Evolutionary conservation across 2,329 filamentous ascomycete species (phyloP).

Genomic region (Cercospora janseana): DNA sequence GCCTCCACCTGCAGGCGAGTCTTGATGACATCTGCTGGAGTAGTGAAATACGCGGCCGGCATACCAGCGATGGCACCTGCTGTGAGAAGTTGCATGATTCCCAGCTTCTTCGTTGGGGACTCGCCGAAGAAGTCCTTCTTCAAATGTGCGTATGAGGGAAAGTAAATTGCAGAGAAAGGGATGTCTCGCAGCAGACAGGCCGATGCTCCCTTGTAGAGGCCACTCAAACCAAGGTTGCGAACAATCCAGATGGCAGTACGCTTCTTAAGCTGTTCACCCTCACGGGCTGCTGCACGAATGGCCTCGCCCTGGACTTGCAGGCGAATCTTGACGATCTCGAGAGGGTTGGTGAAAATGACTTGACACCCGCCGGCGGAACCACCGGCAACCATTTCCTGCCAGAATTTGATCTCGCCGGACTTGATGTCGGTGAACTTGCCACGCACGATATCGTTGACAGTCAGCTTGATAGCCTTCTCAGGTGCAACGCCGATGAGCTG

Average conservation of each 20-base stretch:
- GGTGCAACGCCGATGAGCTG: slow-evolving; percentile 98
- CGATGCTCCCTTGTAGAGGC: slow-evolving; percentile 93
- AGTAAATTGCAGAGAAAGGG: slow-evolving; percentile 98
- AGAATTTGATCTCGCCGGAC: slow-evolving; percentile 67
- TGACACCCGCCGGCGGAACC: slow-evolving; percentile 88
- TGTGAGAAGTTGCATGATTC: slow-evolving; percentile 84
- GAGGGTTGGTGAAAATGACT: slow-evolving; percentile 96
- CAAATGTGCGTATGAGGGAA: slow-evolving; percentile 91
- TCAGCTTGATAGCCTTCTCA: slow-evolving; percentile 98
- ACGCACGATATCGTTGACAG: slow-evolving; percentile 91
- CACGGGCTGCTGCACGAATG: slow-evolving; percentile 68
- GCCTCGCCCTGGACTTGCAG: slow-evolving; percentile 97
- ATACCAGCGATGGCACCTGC: slow-evolving; percentile 78
- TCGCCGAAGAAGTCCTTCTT: slow-evolving; percentile 95
- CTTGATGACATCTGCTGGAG: slow-evolving; percentile 98
- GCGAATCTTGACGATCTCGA: slow-evolving; percentile 99
- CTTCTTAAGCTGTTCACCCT: slow-evolving; percentile 75
- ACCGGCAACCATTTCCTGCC: slow-evolving; percentile 80
- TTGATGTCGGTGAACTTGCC: slow-evolving; percentile 70
- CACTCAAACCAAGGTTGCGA: slow-evolving; percentile 86
- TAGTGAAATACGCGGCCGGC: slow-evolving; percentile 76
- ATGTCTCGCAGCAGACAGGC: slow-evolving; percentile 94
- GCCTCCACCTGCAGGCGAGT: slow-evolving; percentile 96
- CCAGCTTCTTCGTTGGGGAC: slow-evolving; percentile 78
- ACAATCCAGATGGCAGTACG: slow-evolving; percentile 98